These are phyloP conservation scores for Mortierella sp. DNA, from an alignment of 371 early-diverging fungal genomes.

Conservation along the genomic window DNA sequence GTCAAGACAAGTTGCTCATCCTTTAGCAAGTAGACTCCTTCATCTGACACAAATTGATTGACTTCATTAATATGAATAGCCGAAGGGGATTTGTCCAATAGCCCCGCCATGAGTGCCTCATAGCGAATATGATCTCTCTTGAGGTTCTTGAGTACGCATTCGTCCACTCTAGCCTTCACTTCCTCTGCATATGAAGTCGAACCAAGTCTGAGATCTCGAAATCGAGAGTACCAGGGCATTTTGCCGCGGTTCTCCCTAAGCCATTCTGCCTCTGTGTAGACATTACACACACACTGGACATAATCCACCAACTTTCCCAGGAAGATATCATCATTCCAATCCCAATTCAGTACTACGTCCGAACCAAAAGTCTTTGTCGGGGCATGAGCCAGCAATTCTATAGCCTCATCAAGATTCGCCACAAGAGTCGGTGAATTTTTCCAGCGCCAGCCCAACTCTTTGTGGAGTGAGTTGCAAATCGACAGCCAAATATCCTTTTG, in stretches of 20 bases:
- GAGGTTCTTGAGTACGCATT: conserved; percentile 25
- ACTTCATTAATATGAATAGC: conserved; percentile 25
- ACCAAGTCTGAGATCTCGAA: conserved; percentile 17
- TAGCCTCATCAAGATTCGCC: conserved; percentile 16
- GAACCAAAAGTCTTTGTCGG: conserved; percentile 26
- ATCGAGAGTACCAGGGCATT: conserved; percentile 25
- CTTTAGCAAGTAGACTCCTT: conserved; percentile 29
- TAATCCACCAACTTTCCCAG: background rate
- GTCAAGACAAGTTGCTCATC: conserved; percentile 32
- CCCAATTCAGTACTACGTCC: conserved; percentile 38
- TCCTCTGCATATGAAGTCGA: conserved; percentile 19
- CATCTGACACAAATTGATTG: conserved; percentile 12
- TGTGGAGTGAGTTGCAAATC: conserved; percentile 8
- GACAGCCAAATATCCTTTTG: conserved; percentile 16
- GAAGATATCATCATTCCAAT: conserved; percentile 21
- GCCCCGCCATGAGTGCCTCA: conserved; percentile 20
- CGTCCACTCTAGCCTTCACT: background rate
- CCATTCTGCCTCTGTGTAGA: conserved; percentile 25
- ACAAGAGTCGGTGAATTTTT: conserved; percentile 45
- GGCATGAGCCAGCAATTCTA: conserved; percentile 19
- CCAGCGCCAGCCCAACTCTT: conserved; percentile 47
- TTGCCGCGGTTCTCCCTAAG: conserved; percentile 18
- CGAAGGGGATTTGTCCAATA: conserved; percentile 35
- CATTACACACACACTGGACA: conserved; percentile 3
- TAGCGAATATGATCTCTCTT: conserved; percentile 24